Evolutionary conservation across 1,139 yeast genomes (phyloP).

Genomic region (Candida pseudocylindracea): DNA sequence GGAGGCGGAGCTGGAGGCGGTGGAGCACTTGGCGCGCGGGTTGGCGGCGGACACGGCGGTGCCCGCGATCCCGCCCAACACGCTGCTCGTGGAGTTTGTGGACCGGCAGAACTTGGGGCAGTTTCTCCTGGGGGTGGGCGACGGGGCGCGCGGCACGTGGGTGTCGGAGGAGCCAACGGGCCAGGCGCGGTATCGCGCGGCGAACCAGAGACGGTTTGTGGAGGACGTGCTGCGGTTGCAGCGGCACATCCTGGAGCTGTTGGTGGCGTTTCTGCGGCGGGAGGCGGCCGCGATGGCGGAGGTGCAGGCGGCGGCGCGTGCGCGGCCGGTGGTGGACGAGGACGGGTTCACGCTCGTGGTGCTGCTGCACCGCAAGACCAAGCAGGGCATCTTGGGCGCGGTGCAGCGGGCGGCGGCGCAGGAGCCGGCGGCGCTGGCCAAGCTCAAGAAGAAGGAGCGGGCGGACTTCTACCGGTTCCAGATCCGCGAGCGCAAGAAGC

Average conservation of each 20-base stretch:
- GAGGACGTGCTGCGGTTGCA: slow-evolving; percentile 25
- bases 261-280: slow-evolving; percentile 46
- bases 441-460: slow-evolving; percentile 60
- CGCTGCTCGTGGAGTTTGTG: slow-evolving; percentile 52
- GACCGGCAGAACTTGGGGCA: too few relatives aligned
- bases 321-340: slow-evolving; percentile 43
- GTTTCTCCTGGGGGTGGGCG: slow-evolving; percentile 14
- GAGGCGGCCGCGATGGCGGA: slow-evolving; percentile 47
- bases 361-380: slow-evolving; percentile 66
- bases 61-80: slow-evolving; percentile 29
- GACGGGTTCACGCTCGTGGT: slow-evolving; percentile 89
- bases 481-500: slow-evolving; percentile 79
- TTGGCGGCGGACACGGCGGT: slow-evolving; percentile 6
- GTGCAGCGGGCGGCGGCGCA: slow-evolving; percentile 22
- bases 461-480: slow-evolving; percentile 92
- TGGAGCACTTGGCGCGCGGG: not conserved
- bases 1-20: slow-evolving; percentile 9
- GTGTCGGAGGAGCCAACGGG: slow-evolving; percentile 8
- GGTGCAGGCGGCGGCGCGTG: slow-evolving; percentile 21
- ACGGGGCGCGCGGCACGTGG: slow-evolving; percentile 46
- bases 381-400: slow-evolving; percentile 39
- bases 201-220: slow-evolving; percentile 10
- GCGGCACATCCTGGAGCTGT: slow-evolving; percentile 27
- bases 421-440: slow-evolving; percentile 19
- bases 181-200: slow-evolving; percentile 12